Conservation (phyloP, 192 early-diverging fungal species). For the Backusella luteola region DNA sequence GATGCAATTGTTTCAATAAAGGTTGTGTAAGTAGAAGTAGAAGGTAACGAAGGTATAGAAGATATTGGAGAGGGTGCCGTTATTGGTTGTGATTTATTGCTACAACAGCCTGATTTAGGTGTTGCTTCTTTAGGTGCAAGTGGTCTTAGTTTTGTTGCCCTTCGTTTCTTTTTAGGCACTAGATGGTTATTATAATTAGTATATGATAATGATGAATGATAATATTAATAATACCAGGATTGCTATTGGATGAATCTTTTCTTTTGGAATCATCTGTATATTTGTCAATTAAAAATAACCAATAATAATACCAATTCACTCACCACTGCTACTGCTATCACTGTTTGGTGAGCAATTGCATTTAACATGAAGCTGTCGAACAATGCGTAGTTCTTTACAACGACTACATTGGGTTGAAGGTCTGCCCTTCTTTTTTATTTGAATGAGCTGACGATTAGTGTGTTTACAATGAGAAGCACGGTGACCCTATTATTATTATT, state of each 20-base stretch:
- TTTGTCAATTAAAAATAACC: neutral
- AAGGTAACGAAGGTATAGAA: neutral
- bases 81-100: neutral
- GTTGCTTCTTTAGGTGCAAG: slow-evolving; percentile 4
- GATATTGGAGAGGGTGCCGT: neutral
- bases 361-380: slow-evolving; percentile 63
- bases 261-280: neutral
- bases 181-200: neutral
- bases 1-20: neutral
- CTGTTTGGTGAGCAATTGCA: slow-evolving; percentile 48
- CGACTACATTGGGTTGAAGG: slow-evolving; percentile 64
- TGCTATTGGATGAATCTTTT: neutral
- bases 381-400: slow-evolving; percentile 62
- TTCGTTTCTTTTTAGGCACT: slow-evolving; percentile 11
- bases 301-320: neutral
- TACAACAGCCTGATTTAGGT: neutral
- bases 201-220: neutral
- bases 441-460: slow-evolving; percentile 54
- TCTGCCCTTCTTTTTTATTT: slow-evolving; percentile 67
- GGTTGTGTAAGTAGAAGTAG: neutral
- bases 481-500: slow-evolving; percentile 31
- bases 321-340: neutral
- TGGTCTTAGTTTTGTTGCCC: neutral
- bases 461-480: slow-evolving; percentile 36
- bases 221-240: neutral